Conservation (phyloP, 73 alveolate species). For the Blepharisma stoltei region DNA sequence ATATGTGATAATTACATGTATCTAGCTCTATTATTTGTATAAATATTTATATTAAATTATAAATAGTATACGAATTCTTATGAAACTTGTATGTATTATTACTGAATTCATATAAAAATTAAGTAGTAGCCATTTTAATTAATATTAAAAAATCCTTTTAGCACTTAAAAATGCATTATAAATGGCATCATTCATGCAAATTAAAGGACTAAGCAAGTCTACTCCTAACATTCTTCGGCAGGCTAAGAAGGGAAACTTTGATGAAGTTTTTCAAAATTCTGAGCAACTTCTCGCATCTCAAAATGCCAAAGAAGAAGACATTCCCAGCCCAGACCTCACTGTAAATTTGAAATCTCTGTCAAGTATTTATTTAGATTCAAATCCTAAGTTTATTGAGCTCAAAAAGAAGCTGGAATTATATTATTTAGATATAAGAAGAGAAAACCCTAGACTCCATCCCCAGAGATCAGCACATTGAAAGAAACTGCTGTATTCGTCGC, state of each 20-base stretch:
- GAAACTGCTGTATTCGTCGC: constrained; percentile 15
- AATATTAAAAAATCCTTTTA: too few relatives aligned
- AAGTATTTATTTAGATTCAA: background rate
- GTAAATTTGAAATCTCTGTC: background rate
- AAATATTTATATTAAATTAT: too few relatives aligned
- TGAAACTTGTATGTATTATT: too few relatives aligned
- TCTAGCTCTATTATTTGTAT: too few relatives aligned
- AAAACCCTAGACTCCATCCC: constrained; percentile 2
- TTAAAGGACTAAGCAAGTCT: too few relatives aligned
- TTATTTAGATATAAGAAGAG: constrained; percentile 19
- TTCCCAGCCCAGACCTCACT: background rate
- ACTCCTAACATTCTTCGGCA: too few relatives aligned
- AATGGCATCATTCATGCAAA: too few relatives aligned
- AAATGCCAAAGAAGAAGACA: background rate
- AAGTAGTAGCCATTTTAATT: too few relatives aligned
- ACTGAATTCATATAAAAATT: too few relatives aligned
- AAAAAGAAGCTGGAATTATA: constrained; percentile 11
- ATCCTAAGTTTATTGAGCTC: constrained; percentile 19
- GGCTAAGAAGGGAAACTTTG: background rate
- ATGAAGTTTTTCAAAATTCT: constrained; percentile 7
- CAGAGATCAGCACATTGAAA: constrained; percentile 3
- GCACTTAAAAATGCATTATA: too few relatives aligned
- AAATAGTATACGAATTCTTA: too few relatives aligned
- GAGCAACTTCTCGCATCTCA: constrained; percentile 2
- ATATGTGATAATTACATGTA: too few relatives aligned